Conservation (phyloP, 192 early-diverging fungal genomes). For the Coemansia sp. region DNA sequence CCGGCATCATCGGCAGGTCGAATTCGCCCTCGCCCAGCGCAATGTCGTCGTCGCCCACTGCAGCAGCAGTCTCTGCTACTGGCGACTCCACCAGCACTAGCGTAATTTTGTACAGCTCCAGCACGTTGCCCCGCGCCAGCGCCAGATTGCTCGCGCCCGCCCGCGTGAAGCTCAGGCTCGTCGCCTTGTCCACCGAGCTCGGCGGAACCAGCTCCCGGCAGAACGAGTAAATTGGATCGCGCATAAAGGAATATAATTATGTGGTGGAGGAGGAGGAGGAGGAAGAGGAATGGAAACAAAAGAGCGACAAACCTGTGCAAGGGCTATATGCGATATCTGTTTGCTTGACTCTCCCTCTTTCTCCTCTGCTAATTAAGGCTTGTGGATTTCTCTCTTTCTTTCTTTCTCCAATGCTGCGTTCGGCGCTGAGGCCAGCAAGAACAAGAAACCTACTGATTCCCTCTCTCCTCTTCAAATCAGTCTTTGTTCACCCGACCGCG, state of each 20-base stretch:
- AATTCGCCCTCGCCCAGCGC: slow-evolving; percentile 24
- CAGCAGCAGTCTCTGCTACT: slow-evolving; percentile 4
- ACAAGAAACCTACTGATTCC: too few species aligned
- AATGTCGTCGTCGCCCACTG: slow-evolving; percentile 35
- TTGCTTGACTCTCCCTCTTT: too few species aligned
- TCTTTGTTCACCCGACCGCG: too few species aligned
- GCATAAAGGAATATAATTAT: slow-evolving; percentile 24
- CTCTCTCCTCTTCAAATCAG: too few species aligned
- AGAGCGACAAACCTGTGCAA: too few species aligned
- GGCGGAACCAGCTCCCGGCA: slow-evolving; percentile 52
- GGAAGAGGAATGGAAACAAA: neutral
- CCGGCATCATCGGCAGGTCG: slow-evolving; percentile 45
- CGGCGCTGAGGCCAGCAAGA: neutral
- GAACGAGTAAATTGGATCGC: slow-evolving; percentile 53
- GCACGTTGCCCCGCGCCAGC: slow-evolving; percentile 46
- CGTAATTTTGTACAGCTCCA: slow-evolving; percentile 50
- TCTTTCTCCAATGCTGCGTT: neutral
- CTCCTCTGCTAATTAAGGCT: too few species aligned
- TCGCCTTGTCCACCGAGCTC: slow-evolving; percentile 42
- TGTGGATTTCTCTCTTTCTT: neutral
- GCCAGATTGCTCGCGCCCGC: slow-evolving; percentile 42
- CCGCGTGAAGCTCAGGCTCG: slow-evolving; percentile 47
- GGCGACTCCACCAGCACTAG: slow-evolving; percentile 21
- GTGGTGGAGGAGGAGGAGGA: neutral
- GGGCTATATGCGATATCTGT: too few species aligned